These are phyloP conservation scores for Phytophthora litchii DNA, from an alignment of 352 stramenopile species.

Conservation along the genomic window DNA sequence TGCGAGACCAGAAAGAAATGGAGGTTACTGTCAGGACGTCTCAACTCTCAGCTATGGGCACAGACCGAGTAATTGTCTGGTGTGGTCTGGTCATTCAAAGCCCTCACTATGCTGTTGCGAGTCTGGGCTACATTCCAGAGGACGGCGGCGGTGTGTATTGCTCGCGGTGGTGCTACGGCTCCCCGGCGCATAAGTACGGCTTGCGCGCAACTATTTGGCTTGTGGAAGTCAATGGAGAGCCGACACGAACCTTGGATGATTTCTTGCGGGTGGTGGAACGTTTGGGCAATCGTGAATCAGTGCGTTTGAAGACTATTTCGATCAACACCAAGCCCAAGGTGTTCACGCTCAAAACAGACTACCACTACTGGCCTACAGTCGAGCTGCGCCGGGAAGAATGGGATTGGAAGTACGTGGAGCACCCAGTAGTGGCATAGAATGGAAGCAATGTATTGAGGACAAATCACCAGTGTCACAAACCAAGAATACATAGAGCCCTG, in stretches of 20 bases:
- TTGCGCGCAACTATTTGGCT: constrained; percentile 92
- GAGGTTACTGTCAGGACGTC: constrained; percentile 63
- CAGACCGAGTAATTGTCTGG: constrained; percentile 91
- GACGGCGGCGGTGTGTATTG: constrained; percentile 88
- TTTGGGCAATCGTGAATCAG: constrained; percentile 80
- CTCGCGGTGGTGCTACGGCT: constrained; percentile 92
- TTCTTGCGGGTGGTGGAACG: constrained; percentile 86
- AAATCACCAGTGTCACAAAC: neutral
- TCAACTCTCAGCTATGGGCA: constrained; percentile 79
- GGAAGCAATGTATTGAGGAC: neutral
- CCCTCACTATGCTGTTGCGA: constrained; percentile 87
- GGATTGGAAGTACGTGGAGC: constrained; percentile 78
- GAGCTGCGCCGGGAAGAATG: constrained; percentile 71
- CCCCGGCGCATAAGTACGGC: constrained; percentile 90
- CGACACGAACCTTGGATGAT: constrained; percentile 80
- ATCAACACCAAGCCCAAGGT: constrained; percentile 91
- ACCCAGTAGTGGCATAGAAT: constrained; percentile 13
- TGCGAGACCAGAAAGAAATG: constrained; percentile 79
- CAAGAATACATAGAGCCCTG: constrained; percentile 16
- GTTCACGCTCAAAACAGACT: constrained; percentile 92
- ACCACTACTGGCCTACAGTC: constrained; percentile 91
- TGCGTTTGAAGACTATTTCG: constrained; percentile 90
- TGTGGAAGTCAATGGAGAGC: constrained; percentile 88
- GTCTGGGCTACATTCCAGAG: constrained; percentile 85
- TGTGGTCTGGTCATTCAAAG: constrained; percentile 92